These are phyloP conservation scores for Sutorius australiensis DNA, from an alignment of 768 basidiomycete genomes.

Conservation along the genomic window DNA sequence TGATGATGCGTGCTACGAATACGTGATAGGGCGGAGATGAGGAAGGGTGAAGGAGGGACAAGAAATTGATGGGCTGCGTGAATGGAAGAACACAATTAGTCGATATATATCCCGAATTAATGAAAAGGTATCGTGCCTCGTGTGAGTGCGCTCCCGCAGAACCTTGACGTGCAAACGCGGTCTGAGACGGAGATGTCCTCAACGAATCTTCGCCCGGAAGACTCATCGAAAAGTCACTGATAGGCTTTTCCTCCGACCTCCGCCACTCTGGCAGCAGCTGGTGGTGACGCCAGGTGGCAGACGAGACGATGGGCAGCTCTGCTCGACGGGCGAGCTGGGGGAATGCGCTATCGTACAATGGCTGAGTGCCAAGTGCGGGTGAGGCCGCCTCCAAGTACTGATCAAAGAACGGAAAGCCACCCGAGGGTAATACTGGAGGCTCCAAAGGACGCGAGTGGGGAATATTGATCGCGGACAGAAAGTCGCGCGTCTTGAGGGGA, in stretches of 20 bases:
- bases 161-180: slow-evolving; percentile 25
- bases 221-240: slow-evolving; percentile 22
- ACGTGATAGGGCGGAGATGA: slow-evolving; percentile 80
- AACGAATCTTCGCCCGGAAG: slow-evolving; percentile 28
- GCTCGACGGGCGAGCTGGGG: slow-evolving; percentile 23
- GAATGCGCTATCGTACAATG: slow-evolving; percentile 33
- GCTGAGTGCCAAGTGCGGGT: slow-evolving; percentile 35
- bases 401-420: slow-evolving; percentile 47
- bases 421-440: slow-evolving; percentile 18
- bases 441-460: slow-evolving; percentile 26
- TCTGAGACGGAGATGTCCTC: slow-evolving; percentile 28
- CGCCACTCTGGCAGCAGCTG: slow-evolving; percentile 43
- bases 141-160: slow-evolving; percentile 32
- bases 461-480: slow-evolving; percentile 24
- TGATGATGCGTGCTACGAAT: slow-evolving; percentile 83
- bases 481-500: slow-evolving; percentile 30
- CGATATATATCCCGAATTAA: slow-evolving; percentile 5
- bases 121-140: slow-evolving; percentile 45
- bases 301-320: slow-evolving; percentile 12
- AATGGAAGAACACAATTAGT: slow-evolving; percentile 12
- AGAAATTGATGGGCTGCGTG: slow-evolving; percentile 80
- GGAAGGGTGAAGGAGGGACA: slow-evolving; percentile 79
- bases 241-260: slow-evolving; percentile 32
- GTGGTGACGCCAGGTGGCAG: slow-evolving; percentile 25
- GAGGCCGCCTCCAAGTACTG: slow-evolving; percentile 46